Conservation (phyloP, 495 filamentous ascomycete species). For the Acidomyces sp. region DNA sequence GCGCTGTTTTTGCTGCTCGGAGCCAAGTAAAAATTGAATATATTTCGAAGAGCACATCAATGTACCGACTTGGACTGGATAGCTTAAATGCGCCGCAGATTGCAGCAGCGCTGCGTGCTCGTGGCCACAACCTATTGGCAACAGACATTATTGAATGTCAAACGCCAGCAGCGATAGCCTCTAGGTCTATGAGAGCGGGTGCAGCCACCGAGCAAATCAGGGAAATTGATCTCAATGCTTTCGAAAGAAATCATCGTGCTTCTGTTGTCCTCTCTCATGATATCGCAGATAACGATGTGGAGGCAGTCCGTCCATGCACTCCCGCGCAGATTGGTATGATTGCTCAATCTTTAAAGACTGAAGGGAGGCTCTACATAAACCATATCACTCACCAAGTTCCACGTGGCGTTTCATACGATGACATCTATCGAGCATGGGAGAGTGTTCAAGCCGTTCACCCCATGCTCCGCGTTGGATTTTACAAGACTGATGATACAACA, state of each 20-base stretch:
- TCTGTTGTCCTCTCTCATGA: conserved; percentile 10
- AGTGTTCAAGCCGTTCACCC: conserved; percentile 21
- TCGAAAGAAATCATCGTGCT: conserved; percentile 32
- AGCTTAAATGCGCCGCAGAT: conserved; percentile 35
- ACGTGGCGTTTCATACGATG: not conserved
- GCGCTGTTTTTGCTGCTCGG: conserved; percentile 44
- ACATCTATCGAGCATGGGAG: conserved; percentile 24
- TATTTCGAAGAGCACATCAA: conserved; percentile 26
- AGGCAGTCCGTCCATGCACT: conserved; percentile 49
- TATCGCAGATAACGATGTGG: conserved; percentile 20
- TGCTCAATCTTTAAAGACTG: conserved; percentile 43
- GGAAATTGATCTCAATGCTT: conserved; percentile 25
- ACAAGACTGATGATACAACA: conserved; percentile 20
- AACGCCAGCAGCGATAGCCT: conserved; percentile 37
- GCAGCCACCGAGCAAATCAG: not conserved
- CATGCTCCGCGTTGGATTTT: conserved; percentile 31
- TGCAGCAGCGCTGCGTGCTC: conserved; percentile 23
- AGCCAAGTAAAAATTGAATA: conserved; percentile 22
- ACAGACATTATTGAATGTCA: conserved; percentile 56
- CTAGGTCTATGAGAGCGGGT: too few species aligned
- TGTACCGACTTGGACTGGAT: conserved; percentile 33
- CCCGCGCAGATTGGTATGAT: conserved; percentile 51
- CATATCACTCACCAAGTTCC: conserved; percentile 36
- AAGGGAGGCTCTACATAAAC: conserved; percentile 50
- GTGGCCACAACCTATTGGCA: conserved; percentile 37